These are phyloP conservation scores for Cubamyces lactineus DNA, from an alignment of 768 basidiomycete species.

Conservation along the genomic window DNA sequence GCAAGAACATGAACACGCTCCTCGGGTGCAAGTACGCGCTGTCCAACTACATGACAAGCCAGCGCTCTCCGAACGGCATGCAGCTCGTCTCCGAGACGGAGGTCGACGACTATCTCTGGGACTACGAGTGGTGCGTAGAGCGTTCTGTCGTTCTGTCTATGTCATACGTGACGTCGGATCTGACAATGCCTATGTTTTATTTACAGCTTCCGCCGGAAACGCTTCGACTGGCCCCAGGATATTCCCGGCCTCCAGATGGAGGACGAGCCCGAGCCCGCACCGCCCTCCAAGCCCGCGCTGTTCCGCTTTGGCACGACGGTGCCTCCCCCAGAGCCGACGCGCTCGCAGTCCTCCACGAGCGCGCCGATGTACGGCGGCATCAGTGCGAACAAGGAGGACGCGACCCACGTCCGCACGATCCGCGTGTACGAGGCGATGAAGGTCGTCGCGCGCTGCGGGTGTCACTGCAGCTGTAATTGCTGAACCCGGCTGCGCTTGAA, in stretches of 20 bases:
- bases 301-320: slow-evolving; percentile 8
- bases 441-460: slow-evolving; percentile 5
- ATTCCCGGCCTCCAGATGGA: slow-evolving; percentile 28
- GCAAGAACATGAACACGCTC: slow-evolving; percentile 66
- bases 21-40: slow-evolving; percentile 66
- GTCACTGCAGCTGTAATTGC: slow-evolving; percentile 6
- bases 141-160: not conserved
- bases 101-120: slow-evolving; percentile 49
- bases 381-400: slow-evolving; percentile 4
- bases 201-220: slow-evolving; percentile 63
- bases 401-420: slow-evolving; percentile 28
- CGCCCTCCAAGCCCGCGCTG: slow-evolving; percentile 9
- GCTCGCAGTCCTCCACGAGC: not conserved
- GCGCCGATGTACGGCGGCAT: slow-evolving; percentile 16
- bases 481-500: not conserved
- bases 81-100: slow-evolving; percentile 31
- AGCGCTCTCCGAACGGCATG: slow-evolving; percentile 28
- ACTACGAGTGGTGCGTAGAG: slow-evolving; percentile 56
- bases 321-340: not conserved
- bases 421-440: slow-evolving; percentile 29
- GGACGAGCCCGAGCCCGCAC: slow-evolving; percentile 10
- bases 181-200: not conserved
- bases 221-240: slow-evolving; percentile 70
- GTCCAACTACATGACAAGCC: slow-evolving; percentile 47
- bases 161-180: slow-evolving; percentile 6